Percentiles rank a stretch among this genome's conserved stretches.
Evolutionary conservation across 1,284 basidiomycete species (phyloP).

Genomic region (Trametes polyzona): DNA sequence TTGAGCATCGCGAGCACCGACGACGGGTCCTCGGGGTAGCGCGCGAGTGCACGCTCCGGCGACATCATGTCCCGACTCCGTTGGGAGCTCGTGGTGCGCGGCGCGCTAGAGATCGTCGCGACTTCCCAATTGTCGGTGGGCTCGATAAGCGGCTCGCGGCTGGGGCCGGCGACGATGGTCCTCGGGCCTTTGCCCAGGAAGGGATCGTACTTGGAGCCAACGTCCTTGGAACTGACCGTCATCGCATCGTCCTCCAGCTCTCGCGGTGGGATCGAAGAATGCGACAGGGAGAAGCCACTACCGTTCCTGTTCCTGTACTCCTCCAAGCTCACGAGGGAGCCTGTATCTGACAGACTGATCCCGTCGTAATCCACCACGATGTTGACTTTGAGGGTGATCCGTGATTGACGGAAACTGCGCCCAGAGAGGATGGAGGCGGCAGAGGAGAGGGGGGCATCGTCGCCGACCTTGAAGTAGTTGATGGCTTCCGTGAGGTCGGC

Average conservation of each 20-base stretch:
- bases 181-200: constrained; percentile 29
- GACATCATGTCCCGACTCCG: constrained; percentile 33
- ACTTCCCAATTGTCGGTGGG: constrained; percentile 25
- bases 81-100: constrained; percentile 20
- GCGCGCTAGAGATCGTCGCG: constrained; percentile 24
- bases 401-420: constrained; percentile 65
- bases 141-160: constrained; percentile 30
- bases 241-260: constrained; percentile 71
- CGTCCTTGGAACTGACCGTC: constrained; percentile 73
- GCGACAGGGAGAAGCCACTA: constrained; percentile 61
- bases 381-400: constrained; percentile 76
- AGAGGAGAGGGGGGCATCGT: constrained; percentile 72
- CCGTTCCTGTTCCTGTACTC: constrained; percentile 67
- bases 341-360: constrained; percentile 87
- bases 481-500: constrained; percentile 84
- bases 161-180: constrained; percentile 33
- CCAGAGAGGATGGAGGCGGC: constrained; percentile 74
- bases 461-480: constrained; percentile 75
- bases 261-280: constrained; percentile 38
- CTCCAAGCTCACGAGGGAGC: constrained; percentile 75
- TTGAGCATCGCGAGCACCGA: constrained; percentile 63
- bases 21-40: constrained; percentile 47
- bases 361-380: constrained; percentile 88
- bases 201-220: constrained; percentile 39
- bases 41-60: constrained; percentile 31